Evolutionary conservation across 441 rosid genomes (phyloP).

Genomic region (Syzygium syzygioides): DNA sequence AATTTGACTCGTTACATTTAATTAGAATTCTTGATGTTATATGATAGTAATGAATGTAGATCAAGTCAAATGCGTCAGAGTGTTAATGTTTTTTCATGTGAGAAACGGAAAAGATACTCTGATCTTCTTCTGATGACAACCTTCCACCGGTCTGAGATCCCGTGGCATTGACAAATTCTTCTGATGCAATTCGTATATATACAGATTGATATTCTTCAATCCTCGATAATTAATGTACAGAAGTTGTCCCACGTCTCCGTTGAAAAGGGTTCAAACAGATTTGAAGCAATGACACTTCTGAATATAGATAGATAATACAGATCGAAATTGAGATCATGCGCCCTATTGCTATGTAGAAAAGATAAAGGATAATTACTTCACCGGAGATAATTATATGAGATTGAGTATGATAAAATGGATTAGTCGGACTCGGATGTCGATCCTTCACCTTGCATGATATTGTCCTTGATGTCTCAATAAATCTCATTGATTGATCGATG

Average conservation of each 20-base stretch:
- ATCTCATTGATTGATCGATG: neutral
- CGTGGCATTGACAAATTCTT: neutral
- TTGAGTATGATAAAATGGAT: neutral
- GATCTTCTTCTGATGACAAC: neutral
- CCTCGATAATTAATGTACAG: neutral
- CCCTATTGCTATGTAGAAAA: neutral
- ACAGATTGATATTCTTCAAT: neutral
- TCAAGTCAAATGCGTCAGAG: neutral
- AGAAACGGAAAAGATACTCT: neutral
- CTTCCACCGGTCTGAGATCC: neutral
- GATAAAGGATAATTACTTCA: neutral
- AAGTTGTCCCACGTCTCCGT: neutral
- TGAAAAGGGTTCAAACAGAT: neutral
- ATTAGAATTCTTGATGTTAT: neutral
- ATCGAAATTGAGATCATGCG: neutral
- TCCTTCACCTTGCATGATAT: neutral
- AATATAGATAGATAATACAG: neutral
- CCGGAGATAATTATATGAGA: neutral
- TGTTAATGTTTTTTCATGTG: neutral
- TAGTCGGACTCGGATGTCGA: rapidly evolving
- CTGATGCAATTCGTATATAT: neutral
- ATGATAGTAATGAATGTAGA: neutral
- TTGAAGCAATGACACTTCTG: neutral
- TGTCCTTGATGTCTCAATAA: neutral
- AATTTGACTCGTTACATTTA: neutral